Evolutionary conservation across 192 early-diverging fungal genomes (phyloP), one percentile per base, ranked within the genome.

Genomic region (Coemansia sp.): DNA sequence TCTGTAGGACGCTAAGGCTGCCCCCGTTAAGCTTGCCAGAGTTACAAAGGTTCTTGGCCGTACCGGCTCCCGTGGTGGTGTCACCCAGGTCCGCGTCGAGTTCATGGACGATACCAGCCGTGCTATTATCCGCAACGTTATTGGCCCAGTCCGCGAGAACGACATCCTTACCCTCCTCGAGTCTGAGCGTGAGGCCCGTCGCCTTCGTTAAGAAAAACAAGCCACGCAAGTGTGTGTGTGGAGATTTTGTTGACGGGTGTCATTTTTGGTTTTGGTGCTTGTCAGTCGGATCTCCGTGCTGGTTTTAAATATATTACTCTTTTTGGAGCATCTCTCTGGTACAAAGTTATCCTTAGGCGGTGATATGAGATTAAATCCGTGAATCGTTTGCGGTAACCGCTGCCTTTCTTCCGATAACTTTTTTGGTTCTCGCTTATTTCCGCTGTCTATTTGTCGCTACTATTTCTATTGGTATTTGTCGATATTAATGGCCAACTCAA

Each of bases 51-150:
- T 99, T 71, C 92, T 99, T 79, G 97, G 97, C 86, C 93, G 97
- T 76, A 99, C 97, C 77, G 97, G 97, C 80, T 99, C 97, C 85
- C 96, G 97, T 77, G 97, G 97, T 91, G 96, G 96, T 87, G 97
- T 99, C 84, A 99, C 97, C 78, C 97, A 94, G 85, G 97, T 99
- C 84, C 93, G 96, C 72, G 97, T 99, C 78, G 97, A 98, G 85
- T 95, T 99, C 86, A 90, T 98, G 85, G 96, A 98, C 86, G 95
- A 99, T 80, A 76, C 88, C 68, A 88, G 86, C 87, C 97, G 97
- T 67, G 92, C 93, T 84, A 97, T 99, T 87, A 96, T 99, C 87
- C 95, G 97, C 85, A 99, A 99, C 89, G 97, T 99, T 76, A 97
- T 97, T 91, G 97, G 97, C 66, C 97, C 97, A 74, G 97, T 99